Evolutionary conservation across 805 yeast genomes (phyloP), one percentile per base, ranked within the genome.

Genomic region (Candida berthetii): DNA sequence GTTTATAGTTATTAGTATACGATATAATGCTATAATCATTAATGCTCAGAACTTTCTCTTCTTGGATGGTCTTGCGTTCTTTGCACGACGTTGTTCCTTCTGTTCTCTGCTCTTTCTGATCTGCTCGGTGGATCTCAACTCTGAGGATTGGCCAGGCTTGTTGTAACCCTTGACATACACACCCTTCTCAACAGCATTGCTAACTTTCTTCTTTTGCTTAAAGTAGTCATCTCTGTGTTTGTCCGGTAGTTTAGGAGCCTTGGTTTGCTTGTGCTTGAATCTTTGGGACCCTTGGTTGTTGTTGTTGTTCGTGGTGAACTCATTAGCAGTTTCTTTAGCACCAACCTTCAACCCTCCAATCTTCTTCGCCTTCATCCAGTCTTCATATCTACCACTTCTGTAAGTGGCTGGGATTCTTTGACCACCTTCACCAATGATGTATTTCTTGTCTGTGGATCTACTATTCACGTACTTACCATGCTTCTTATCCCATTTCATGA

Each of bases 371-470:
- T 80, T 73, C 58, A 85, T 85, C 99, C 99, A 93, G 35, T 82
- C 83, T 42, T 90, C 98, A 56, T 79, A 93, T 49, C 87, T 80
- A 36, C 99, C 99, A 2, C 95, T 81, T 57, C 86, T 75, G 66
- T 81, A 88, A 13, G 93, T 74, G 1, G 99, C 98, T 7, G 98
- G 96, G 38, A 93, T 78, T 58, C 77, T 78, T 53, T 84, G 89
- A 7, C 99, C 99, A 61, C 87, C 82, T 61, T 93, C 99, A 47
- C 98, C 95, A 48, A 88, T 82, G 54, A 93, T 93, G 64, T 73
- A 91, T 65, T 87, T 90, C 64, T 82, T 77, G 55, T 87, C 95
- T 17, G 82, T 69, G 48, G 93, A 86, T 54, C 76, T 81, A 16
- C 86, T 72, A 60, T 86, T 86, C 57, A 90, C 76, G 62, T 86